These are phyloP conservation scores for Trichomonas gallinae DNA, from an alignment of 208 protist genomes.

Conservation along the genomic window DNA sequence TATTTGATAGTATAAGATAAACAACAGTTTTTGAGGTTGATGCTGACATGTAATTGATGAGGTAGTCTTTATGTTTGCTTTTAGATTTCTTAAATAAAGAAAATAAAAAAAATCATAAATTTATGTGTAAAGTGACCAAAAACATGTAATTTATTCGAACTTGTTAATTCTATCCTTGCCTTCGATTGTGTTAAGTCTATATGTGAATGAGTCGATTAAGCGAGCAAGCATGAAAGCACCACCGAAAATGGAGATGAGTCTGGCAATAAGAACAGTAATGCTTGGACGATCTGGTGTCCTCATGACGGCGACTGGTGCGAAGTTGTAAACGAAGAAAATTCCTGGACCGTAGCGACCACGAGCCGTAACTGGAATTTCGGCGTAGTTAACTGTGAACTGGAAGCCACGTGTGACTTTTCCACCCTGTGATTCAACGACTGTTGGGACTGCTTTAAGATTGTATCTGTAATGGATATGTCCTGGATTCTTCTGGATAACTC, in stretches of 20 bases:
- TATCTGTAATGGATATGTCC: not conserved
- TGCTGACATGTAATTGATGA: too few relatives aligned
- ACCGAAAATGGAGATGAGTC: not conserved
- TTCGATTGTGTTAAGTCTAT: slow-evolving; percentile 2
- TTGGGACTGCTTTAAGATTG: not conserved
- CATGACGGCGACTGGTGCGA: not conserved
- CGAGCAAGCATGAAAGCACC: not conserved
- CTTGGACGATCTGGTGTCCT: not conserved
- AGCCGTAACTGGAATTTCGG: not conserved
- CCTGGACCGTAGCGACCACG: not conserved
- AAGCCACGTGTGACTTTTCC: not conserved
- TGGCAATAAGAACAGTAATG: not conserved
- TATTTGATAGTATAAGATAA: too few relatives aligned
- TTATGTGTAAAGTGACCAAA: not conserved
- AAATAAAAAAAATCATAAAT: too few relatives aligned
- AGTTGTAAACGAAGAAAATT: not conserved
- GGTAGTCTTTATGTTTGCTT: too few relatives aligned
- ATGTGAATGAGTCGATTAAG: not conserved
- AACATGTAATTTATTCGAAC: not conserved
- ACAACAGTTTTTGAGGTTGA: too few relatives aligned
- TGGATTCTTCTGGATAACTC: not conserved
- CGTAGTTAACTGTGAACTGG: not conserved
- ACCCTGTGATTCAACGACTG: not conserved
- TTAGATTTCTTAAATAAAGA: too few relatives aligned
- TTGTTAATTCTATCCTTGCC: not conserved